Base-by-base conservation (phyloP, 441 rosid genomes). In the Manihot esculenta region DNA sequence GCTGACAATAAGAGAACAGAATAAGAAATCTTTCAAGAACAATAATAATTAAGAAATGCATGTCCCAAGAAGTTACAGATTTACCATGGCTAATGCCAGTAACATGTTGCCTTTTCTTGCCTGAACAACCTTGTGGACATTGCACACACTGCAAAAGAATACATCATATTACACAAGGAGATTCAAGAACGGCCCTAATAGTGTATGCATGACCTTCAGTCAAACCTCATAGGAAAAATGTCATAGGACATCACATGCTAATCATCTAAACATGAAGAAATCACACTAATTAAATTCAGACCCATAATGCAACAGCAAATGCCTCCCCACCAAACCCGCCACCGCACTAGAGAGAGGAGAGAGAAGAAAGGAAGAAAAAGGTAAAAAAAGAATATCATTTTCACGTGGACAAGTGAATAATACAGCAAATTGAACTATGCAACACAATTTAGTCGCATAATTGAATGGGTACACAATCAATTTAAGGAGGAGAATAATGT, bases 21-120 rank as follows among this genome's bases (percentile, higher is more conserved):
- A 59, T 69, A 71, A 57, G 76, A 63, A 8, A 33, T 14, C 24
- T 23, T 62, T 64, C 55, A 70, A 63, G 48, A 47, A 74, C 35
- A 69, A 51, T 20, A 53, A n/a, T 54, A 61, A 50, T 13, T 13
- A 18, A 69, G 66, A 55, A 62, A 41, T 18, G 30, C 5, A 54
- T 20, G 15, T 38, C 18, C 33, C 62, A 26, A 35, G 59, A 69
- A 20, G 27, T 67, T 63, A 26, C 9, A 66, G 57, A 74, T 72
- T 71, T 80, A 94, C 97, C 99, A 94, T 92, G 78, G 99, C 93
- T 72, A 94, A 77, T 59, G 99, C 97, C 78, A 81, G 77, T 69
- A 86, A 45, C 93, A 94, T 89, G 83, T 83, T 94, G 83, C 97
- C 90, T 72, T 90, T 94, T 80, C 92, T 85, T 76, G 94, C 75